These are phyloP conservation scores for Lantana camara DNA, from an alignment of 257 asterid genomes.

Conservation along the genomic window DNA sequence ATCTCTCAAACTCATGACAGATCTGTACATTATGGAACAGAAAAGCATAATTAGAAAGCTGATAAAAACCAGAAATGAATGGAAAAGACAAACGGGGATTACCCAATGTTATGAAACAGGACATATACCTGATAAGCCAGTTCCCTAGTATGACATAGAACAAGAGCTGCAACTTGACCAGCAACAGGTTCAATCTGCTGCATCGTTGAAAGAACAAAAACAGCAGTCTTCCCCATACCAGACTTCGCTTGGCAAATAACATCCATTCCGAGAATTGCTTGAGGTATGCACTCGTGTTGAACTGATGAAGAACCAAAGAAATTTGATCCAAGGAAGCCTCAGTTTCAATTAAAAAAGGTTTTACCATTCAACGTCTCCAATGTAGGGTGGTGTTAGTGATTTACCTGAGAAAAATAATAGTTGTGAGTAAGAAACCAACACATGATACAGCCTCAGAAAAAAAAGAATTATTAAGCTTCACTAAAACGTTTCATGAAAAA, in stretches of 20 bases:
- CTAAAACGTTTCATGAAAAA: not conserved
- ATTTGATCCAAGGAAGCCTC: constrained; percentile 82
- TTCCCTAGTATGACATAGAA: constrained; percentile 87
- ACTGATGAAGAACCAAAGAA: constrained; percentile 85
- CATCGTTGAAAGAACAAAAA: constrained; percentile 82
- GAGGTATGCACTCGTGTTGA: constrained; percentile 97
- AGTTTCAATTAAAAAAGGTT: constrained; percentile 71
- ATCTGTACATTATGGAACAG: constrained; percentile 54
- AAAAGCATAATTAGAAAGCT: constrained; percentile 12
- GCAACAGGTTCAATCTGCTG: constrained; percentile 90
- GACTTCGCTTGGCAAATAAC: constrained; percentile 95
- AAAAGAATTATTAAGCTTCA: not conserved
- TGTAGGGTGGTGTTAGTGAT: constrained; percentile 59
- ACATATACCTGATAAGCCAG: constrained; percentile 83
- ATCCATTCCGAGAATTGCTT: constrained; percentile 94
- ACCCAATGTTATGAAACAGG: not conserved
- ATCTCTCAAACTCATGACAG: constrained; percentile 88
- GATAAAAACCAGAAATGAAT: not conserved
- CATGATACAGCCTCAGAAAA: not conserved
- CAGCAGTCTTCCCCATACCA: constrained; percentile 98
- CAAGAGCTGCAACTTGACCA: constrained; percentile 90
- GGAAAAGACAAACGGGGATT: not conserved
- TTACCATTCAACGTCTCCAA: constrained; percentile 78
- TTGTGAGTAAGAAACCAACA: constrained; percentile 3
- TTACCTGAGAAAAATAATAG: constrained; percentile 70